Base-by-base conservation (phyloP, 129 eudicot species). In the Flaveria ramosissima region DNA sequence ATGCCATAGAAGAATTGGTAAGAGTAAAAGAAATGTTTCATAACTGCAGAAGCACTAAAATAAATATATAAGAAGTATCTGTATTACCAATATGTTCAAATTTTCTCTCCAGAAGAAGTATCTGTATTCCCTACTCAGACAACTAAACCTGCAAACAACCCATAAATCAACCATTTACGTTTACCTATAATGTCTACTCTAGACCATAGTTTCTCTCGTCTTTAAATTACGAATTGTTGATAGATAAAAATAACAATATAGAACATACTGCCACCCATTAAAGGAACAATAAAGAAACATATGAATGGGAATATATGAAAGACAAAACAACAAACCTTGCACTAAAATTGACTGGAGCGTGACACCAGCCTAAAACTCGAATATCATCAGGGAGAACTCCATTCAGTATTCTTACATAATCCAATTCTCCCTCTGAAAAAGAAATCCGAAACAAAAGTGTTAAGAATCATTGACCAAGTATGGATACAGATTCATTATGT, bases 351-450 rank as follows among this genome's bases (percentile, higher is more conserved):
- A 53, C 36, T 4, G 97, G 93, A 75, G 85, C 96, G 74, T 92
- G 92, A 83, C 85, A 89, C 98, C 98, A 94, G 60, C 97, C 92
- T 63, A 91, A 81, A 36, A 94, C 86, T 77, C 96, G 89, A 83
- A 94, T 91, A 76, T 94, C 98, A 48, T 86, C 77, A 23, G 98
- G 98, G 72, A 94, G 97, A 45, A 74, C 96, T 68, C 81, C 80
- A 15, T 94, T 94, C 77, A 94, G 79, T 71, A 91, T 81, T 84
- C 74, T 88, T 74, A 91, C 96, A 80, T 91, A 94, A 81, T 94
- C 96, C 69, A 94, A 21, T 84, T 94, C 96, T 63, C 79, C 89
- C 77, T 88, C 92, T 85, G 81, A 24, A 75, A 64, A 77, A 43
- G 48, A 7, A 65, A 51, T 53, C 56, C 50, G 24, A 79, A 56